Conservation (phyloP, 192 early-diverging fungal species). For the Coemansia sp. region DNA sequence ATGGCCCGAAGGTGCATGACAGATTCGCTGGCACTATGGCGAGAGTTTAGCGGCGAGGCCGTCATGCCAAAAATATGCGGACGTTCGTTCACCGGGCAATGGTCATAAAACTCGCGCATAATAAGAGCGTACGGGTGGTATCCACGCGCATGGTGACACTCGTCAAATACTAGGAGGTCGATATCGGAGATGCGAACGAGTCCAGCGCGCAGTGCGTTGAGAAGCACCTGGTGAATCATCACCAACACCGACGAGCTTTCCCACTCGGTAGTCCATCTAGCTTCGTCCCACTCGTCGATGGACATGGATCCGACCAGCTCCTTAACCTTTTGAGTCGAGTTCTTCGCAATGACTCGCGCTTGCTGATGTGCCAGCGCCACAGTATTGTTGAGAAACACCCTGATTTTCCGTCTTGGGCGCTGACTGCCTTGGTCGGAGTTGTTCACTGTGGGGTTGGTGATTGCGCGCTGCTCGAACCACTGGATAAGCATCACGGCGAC, state of each 20-base stretch:
- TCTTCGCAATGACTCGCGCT: constrained; percentile 70
- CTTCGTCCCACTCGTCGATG: constrained; percentile 63
- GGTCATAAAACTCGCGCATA: constrained; percentile 81
- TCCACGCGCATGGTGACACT: constrained; percentile 86
- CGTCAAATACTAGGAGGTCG: constrained; percentile 91
- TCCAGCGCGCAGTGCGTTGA: constrained; percentile 74
- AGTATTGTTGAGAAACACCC: constrained; percentile 83
- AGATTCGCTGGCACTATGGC: constrained; percentile 31
- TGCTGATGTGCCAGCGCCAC: constrained; percentile 91
- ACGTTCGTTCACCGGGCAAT: constrained; percentile 43
- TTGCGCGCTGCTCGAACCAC: constrained; percentile 60
- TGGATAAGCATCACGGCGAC: constrained; percentile 86
- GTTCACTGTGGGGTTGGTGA: background rate
- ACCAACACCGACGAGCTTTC: constrained; percentile 73
- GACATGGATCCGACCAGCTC: constrained; percentile 70
- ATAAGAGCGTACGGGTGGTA: constrained; percentile 77
- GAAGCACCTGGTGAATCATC: constrained; percentile 85
- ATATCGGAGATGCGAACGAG: constrained; percentile 68
- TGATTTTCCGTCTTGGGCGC: constrained; percentile 23
- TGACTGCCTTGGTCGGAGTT: background rate
- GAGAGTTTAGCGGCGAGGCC: constrained; percentile 75
- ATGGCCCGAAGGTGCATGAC: constrained; percentile 61
- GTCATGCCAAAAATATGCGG: constrained; percentile 94
- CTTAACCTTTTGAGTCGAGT: constrained; percentile 66
- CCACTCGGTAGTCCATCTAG: constrained; percentile 65